Evolutionary conservation across 208 protist genomes (phyloP), one percentile per base, ranked within the genome.

Genomic region (Trypanosoma grayi): DNA sequence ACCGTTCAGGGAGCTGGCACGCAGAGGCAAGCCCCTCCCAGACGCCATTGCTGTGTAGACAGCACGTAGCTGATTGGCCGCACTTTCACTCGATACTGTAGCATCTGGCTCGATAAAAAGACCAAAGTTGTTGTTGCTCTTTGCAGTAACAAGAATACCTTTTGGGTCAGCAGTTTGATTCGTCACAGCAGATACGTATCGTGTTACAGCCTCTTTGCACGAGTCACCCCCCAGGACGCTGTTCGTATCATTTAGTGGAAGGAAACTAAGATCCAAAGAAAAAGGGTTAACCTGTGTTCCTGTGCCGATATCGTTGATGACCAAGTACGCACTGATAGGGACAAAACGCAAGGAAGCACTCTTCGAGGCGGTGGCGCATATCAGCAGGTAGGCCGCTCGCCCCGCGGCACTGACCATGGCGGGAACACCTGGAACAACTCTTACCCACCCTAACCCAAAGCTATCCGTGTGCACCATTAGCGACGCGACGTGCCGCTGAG

Each of bases 281-380:
- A 83, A 65, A 7, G 75, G 52, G 62, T 60, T 33, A 33, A 50
- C 20, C 28, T 48, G 25, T 31, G 67, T 41, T 28, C 69, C 58
- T 18, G 67, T 52, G 18, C 67, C 65, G 25, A 60, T 57, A 20
- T 46, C 27, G 58, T 71, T 75, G 25, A 90, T 56, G 6, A 77
- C 39, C 24, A 90, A 52, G 59, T 84, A 85, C 4, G 83, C 76
- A 28, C 44, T 66, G 51, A 86, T 79, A 30, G 60, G 66, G 30
- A 75, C 71, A 52, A 81, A 86, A 4, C 27, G 54, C n/a, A 33
- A 25, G 27, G 22, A 34, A 14, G 66, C 61, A 33, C 55, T 48
- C 24, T 61, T 67, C 9, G 83, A 79, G 2, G 83, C 77, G 5
- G 83, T 86, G 22, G 79, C 83, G 43, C 83, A 90, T 61, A 84